phyloP scores from a whole-genome alignment of 371 early-diverging fungal genomes.

The Lichtheimia hyalospora region DNA sequence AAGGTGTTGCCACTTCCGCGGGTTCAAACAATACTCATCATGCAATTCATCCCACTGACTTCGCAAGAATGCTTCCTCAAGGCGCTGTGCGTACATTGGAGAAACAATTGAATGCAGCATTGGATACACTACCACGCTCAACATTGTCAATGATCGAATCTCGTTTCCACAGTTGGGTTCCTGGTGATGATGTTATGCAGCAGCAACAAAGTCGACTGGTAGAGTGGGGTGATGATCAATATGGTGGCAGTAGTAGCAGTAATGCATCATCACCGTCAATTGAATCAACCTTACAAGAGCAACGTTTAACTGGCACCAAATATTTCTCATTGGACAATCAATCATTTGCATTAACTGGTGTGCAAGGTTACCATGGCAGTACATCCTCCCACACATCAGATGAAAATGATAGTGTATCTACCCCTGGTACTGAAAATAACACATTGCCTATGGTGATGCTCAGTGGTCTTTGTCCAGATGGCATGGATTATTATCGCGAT shows the following conservation, averaged over 20 bases:
- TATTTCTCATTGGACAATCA: not conserved
- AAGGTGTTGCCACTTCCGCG: not conserved
- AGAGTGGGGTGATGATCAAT: not conserved
- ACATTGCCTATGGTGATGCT: not conserved
- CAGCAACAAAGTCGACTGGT: no score
- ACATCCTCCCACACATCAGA: not conserved
- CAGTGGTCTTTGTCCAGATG: conserved; percentile 11
- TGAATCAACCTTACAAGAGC: not conserved
- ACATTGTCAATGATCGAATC: not conserved
- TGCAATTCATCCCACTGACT: no score
- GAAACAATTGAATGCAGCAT: conserved; percentile 7
- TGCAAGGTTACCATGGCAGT: conserved; percentile 4
- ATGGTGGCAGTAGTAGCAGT: not conserved
- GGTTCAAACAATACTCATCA: no score
- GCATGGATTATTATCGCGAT: conserved; percentile 10
- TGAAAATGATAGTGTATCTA: not conserved
- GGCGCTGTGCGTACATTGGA: conserved; percentile 6
- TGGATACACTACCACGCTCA: conserved; percentile 6
- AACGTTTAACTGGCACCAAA: conserved; percentile 12
- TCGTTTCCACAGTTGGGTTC: conserved; percentile 2
- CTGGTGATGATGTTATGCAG: not conserved
- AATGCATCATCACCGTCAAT: not conserved
- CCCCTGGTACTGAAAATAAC: not conserved
- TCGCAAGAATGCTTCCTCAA: conserved; percentile 1
- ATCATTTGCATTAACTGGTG: conserved; percentile 13